Evolutionary conservation across 108 stramenopile species (phyloP).

Genomic region (Cyclotella distinguenda): DNA sequence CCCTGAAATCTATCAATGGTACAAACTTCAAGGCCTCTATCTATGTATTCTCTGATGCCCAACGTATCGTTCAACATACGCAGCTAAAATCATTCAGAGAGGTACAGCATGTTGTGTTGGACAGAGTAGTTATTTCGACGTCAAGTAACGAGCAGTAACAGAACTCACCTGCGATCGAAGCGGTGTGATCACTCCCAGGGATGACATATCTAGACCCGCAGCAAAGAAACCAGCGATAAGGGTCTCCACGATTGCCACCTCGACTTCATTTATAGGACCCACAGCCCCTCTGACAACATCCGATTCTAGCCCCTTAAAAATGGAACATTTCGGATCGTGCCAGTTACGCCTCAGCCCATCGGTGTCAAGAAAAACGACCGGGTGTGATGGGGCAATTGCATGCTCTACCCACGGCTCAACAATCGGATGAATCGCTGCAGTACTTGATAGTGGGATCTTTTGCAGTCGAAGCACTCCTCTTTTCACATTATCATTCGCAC

Average conservation of each 20-base stretch:
- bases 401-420: conserved; percentile 27
- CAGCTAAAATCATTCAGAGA: conserved; percentile 13
- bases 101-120: conserved; percentile 2
- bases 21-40: conserved; percentile 73
- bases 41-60: conserved; percentile 30
- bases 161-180: conserved; percentile 87
- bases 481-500: conserved; percentile 76
- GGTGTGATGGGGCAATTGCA: conserved; percentile 58
- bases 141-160: no score
- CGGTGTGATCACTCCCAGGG: conserved; percentile 88
- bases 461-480: conserved; percentile 50
- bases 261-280: conserved; percentile 59
- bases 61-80: conserved; percentile 32
- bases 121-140: no score
- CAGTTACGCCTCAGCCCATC: conserved; percentile 55
- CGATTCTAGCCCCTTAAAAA: conserved; percentile 43
- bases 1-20: conserved; percentile 94
- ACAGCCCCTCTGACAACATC: conserved; percentile 32
- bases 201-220: conserved; percentile 51
- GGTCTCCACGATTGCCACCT: conserved; percentile 54
- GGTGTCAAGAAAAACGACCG: conserved; percentile 89
- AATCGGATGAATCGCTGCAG: conserved; percentile 19
- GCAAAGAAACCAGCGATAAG: conserved; percentile 46
- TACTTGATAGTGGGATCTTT: conserved; percentile 29
- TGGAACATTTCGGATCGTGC: neutral